Evolutionary conservation across 495 filamentous ascomycete species (phyloP).

Genomic region (Penicillium tannophilum): DNA sequence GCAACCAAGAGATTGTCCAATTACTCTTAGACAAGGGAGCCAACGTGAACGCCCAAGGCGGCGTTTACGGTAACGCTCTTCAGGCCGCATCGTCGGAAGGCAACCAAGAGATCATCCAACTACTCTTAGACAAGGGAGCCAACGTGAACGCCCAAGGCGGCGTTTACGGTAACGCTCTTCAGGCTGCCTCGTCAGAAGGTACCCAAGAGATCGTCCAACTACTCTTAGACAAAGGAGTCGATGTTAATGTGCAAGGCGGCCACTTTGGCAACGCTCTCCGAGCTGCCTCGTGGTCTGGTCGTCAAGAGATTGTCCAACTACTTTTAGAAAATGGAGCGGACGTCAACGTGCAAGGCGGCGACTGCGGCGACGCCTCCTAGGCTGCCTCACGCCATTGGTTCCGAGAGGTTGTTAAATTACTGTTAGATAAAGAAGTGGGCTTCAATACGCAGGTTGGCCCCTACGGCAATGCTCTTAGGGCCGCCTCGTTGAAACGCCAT

Average conservation of each 20-base stretch:
- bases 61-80: background rate
- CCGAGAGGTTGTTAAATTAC: background rate
- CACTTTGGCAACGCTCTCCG: background rate
- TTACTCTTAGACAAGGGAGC: background rate
- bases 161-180: background rate
- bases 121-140: conserved; percentile 12
- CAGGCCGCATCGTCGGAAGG: too few species aligned
- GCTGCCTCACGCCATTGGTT: conserved; percentile 3
- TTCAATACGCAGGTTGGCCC: background rate
- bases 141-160: background rate
- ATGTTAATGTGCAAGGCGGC: background rate
- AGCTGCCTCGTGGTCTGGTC: too few species aligned
- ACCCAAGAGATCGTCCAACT: background rate
- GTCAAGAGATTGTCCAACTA: conserved; percentile 8
- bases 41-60: background rate
- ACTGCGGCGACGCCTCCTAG: background rate
- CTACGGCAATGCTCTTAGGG: background rate
- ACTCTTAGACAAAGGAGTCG: background rate
- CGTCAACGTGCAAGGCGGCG: background rate
- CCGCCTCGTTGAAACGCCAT: too few species aligned
- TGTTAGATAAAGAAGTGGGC: background rate
- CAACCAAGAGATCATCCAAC: conserved; percentile 3
- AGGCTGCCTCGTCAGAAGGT: background rate
- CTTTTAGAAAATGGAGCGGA: conserved; percentile 7
- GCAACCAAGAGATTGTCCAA: background rate